These are phyloP conservation scores for Rugosomyces carneus DNA, from an alignment of 1,284 basidiomycete species.

Conservation along the genomic window DNA sequence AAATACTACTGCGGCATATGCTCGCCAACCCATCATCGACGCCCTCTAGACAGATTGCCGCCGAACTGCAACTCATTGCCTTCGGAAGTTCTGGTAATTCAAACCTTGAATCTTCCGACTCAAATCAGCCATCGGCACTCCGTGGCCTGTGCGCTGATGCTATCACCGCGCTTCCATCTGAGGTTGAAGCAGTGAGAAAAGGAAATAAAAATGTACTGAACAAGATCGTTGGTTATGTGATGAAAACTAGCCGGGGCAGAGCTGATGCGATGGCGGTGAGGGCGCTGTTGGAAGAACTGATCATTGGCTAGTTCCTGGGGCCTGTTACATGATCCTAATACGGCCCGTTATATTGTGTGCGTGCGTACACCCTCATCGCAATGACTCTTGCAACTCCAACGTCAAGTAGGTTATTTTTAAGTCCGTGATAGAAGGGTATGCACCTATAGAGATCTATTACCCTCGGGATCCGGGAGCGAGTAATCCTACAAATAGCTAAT, in stretches of 20 bases:
- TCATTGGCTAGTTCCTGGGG: constrained; percentile 11
- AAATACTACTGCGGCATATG: constrained; percentile 61
- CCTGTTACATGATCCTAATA: neutral
- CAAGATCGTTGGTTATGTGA: constrained; percentile 85
- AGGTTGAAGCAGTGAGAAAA: constrained; percentile 61
- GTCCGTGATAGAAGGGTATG: neutral
- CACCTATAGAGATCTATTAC: neutral
- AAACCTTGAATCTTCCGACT: constrained; percentile 22
- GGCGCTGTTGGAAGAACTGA: constrained; percentile 38
- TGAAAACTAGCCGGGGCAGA: constrained; percentile 77
- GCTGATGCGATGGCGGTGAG: constrained; percentile 61
- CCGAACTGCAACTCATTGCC: constrained; percentile 41
- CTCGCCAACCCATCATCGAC: constrained; percentile 38
- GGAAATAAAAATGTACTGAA: constrained; percentile 84
- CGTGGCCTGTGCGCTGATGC: constrained; percentile 54
- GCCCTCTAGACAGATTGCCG: constrained; percentile 39
- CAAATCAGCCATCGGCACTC: constrained; percentile 32
- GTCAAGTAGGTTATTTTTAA: neutral
- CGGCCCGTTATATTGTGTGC: neutral
- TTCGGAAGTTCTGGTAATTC: constrained; percentile 23
- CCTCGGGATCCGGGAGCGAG: neutral
- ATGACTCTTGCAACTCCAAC: neutral
- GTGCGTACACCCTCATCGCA: neutral
- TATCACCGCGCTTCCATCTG: constrained; percentile 63
- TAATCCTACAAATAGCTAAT: neutral